Evolutionary conservation across 2,329 filamentous ascomycete species (phyloP).

Genomic region (Zymoseptoria passerinii): DNA sequence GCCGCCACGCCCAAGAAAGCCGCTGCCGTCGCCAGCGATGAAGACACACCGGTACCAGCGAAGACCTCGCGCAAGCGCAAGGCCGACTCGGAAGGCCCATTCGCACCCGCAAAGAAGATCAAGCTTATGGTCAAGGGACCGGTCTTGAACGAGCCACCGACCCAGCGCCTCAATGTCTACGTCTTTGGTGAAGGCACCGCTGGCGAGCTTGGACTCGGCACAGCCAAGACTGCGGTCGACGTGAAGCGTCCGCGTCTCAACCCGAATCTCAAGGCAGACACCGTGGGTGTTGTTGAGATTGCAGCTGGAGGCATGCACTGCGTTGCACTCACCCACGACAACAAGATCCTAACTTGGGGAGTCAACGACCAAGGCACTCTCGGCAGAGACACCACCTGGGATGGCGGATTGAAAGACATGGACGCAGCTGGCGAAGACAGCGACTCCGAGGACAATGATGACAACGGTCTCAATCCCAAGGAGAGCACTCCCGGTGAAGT

Average conservation of each 20-base stretch:
- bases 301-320: slow-evolving; percentile 78
- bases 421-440: slow-evolving; percentile 48
- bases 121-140: slow-evolving; percentile 23
- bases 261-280: slow-evolving; percentile 46
- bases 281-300: slow-evolving; percentile 62
- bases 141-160: slow-evolving; percentile 57
- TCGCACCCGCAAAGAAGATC: slow-evolving; percentile 24
- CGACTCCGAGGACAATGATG: slow-evolving; percentile 47
- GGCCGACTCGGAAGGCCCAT: slow-evolving; percentile 8
- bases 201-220: slow-evolving; percentile 75
- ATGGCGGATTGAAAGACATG: slow-evolving; percentile 51
- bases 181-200: slow-evolving; percentile 72
- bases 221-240: slow-evolving; percentile 57
- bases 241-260: slow-evolving; percentile 69
- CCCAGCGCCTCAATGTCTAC: slow-evolving; percentile 60
- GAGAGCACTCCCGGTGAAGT: slow-evolving; percentile 56
- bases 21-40: slow-evolving; percentile 2
- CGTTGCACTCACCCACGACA: slow-evolving; percentile 66
- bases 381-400: slow-evolving; percentile 63
- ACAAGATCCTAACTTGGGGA: slow-evolving; percentile 77
- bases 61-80: slow-evolving; percentile 23
- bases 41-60: slow-evolving; percentile 5
- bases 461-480: slow-evolving; percentile 60
- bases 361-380: slow-evolving; percentile 80
- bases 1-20: slow-evolving; percentile 18